Conservation (phyloP, 1,139 yeast species). For the Hansenula anomala region DNA sequence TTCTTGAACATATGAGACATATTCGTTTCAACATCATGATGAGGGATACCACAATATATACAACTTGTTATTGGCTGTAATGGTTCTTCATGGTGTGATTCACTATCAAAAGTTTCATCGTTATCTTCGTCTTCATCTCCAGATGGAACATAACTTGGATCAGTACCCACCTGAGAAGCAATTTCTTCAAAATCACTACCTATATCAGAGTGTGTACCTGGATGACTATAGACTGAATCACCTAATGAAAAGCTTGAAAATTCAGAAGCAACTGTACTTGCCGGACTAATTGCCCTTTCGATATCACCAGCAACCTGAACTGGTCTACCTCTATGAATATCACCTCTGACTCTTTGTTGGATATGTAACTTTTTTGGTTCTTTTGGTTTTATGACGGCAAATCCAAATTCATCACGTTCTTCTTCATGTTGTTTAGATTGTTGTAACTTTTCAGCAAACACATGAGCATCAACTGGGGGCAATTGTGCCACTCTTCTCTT, state of each 20-base stretch:
- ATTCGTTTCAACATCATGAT: constrained; percentile 51
- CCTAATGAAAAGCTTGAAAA: constrained; percentile 66
- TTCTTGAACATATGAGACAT: constrained; percentile 68
- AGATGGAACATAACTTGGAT: constrained; percentile 20
- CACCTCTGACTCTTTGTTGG: constrained; percentile 36
- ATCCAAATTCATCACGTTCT: constrained; percentile 61
- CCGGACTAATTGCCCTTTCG: constrained; percentile 43
- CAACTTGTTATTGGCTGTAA: constrained; percentile 31
- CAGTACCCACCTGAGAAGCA: constrained; percentile 45
- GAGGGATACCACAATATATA: constrained; percentile 38
- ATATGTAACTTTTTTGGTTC: constrained; percentile 38
- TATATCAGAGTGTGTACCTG: constrained; percentile 28
- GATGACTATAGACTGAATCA: constrained; percentile 40
- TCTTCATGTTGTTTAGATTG: constrained; percentile 43
- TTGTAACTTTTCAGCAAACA: constrained; percentile 72
- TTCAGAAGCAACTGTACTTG: constrained; percentile 49
- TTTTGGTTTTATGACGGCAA: constrained; percentile 30
- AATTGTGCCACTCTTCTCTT: constrained; percentile 87
- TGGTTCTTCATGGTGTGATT: constrained; percentile 25
- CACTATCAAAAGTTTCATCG: constrained; percentile 29
- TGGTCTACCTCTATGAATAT: constrained; percentile 15
- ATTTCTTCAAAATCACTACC: constrained; percentile 43
- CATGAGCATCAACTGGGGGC: constrained; percentile 73
- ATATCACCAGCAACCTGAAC: not conserved
- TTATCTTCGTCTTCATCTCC: constrained; percentile 23